Base-by-base conservation (phyloP, 306 rosid species). In the Rosa multiflora region DNA sequence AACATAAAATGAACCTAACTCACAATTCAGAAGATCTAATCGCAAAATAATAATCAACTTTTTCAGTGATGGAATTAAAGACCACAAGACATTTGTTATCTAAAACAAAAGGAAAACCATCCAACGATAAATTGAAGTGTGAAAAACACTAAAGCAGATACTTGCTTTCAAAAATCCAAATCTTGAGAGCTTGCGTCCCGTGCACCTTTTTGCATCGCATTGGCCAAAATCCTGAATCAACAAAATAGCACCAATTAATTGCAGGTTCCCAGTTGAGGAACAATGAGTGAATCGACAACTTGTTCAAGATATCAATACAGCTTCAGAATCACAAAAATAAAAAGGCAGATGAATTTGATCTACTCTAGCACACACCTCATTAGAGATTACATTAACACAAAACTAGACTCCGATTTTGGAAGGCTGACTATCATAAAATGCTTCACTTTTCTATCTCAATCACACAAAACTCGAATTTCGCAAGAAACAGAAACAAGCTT, bases 161-260 rank as follows among this genome's bases (percentile, higher is more conserved):
- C 97, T 89, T 86, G 71, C 97, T 80, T 90, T 94, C 59, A 94
- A 78, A 74, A 92, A 71, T 79, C 92, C 92, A 40, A 94, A 82
- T 84, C 99, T 93, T 59, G 99, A 82, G 80, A 94, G 95, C 86
- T 94, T 94, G 89, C 97, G 94, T 44, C 99, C 99, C 0, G 97
- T 94, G 88, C 97, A 94, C 76, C 80, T 88, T 91, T 94, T 94
- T 67, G 90, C 82, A 85, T 94, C 99, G 48, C 99, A 94, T 84
- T 94, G 97, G 71, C 97, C 97, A 72, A 94, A 94, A 81, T 94
- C 99, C 97, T 94, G 88, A 76, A 75, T 76, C 79, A 83, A 73
- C 79, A 79, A 76, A 53, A 80, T 20, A 73, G 2, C 76, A 85
- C n/a, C 79, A 63, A 82, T 64, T 73, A 77, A 79, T 75, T n/a